Base-by-base conservation (phyloP, 495 filamentous ascomycete species). In the Lasiosphaeria hispida region DNA sequence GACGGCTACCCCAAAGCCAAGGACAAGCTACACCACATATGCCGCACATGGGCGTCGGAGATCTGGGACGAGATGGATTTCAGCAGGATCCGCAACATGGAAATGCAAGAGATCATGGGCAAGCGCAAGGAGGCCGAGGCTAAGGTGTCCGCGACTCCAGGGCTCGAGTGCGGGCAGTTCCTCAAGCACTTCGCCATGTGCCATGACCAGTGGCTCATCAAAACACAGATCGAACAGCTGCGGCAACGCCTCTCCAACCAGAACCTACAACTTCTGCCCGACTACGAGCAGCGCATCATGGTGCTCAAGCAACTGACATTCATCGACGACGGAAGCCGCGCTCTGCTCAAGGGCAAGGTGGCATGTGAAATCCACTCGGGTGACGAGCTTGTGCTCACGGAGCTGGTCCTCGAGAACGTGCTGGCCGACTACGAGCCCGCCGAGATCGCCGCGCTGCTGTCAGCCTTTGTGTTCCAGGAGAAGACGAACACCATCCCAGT, bases 351-450 rank as follows among this genome's bases (percentile, higher is more conserved):
- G 75, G 94, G 94, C 70, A 96, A 97, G 74, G 94, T 98, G 34
- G 94, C 94, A 14, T 98, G 94, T 75, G 94, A 98, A 79, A 90
- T 98, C 61, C 95, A 97, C 75, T 96, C 93, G 4, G 91, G 93
- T 14, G 94, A 96, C 68, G 94, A 97, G 72, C 83, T 98, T n/a
- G 92, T 97, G 7, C 83, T 98, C 23, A 98, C 94, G 1, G 94
- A 98, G 69, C 82, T 98, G 4, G 87, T 98, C 47, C 85, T 98
- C 13, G 95, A 98, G 63, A 98, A 98, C 69, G 91, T 96, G 6
- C 85, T 98, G 3, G 91, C 92, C 15, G 89, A 96, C 59, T 97
- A 91, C 71, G 93, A 96, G 60, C 92, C 94, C 0, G 93, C 95
- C 65, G 94, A 98, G 68, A 97, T 98, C 55, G 94, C 95, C 3